Base-by-base conservation (phyloP, 2,329 filamentous ascomycete genomes). In the Cladophialophora chaetospira region DNA sequence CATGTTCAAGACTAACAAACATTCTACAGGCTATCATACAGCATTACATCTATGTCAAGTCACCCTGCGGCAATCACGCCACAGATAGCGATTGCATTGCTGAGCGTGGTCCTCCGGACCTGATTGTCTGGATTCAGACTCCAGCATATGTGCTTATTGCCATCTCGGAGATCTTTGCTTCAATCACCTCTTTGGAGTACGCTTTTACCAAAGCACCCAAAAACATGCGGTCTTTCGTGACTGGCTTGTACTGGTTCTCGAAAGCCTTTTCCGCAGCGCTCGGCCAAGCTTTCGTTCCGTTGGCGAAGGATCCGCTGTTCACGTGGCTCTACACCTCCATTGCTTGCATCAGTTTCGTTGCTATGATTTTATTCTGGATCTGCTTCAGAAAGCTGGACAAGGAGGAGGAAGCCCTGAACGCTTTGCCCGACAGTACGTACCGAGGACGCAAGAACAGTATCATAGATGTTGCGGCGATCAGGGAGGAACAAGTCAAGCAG, bases 251-350 rank as follows among this genome's bases (percentile, higher is more conserved):
- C 67, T 78, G 89, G 38, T 86, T 88, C 76, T 89, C 84, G 79
- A 85, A 78, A 25, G 87, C 87, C 55, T 78, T 91, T 63, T 84
- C 84, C 0, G 79, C 85, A 23, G 87, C 87, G 29, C 73, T 91
- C 44, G 86, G 85, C n/a, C 84, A 89, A 74, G 86, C 85, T 0
- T 80, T 88, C 31, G 81, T 82, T 3, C 76, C 81, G 0, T 74
- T 89, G 1, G 80, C 82, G 0, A 77, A 74, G 5, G 85, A 89
- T 67, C 86, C 87, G 2, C 71, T 87, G 21, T 75, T 89, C 36
- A 80, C 85, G 4, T 89, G 86, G 85, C 88, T 90, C 74, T 91
- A 91, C 72, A 79, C 76, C 4, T 69, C 77, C n/a, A 79, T 88
- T 15, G 84, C 86, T 4, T 73, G 82, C 57, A 76, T 89, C 50